Percentiles rank a stretch among this genome's conserved stretches.
Conservation (phyloP, 2,329 filamentous ascomycete genomes). For the Lachnellula occidentalis region DNA sequence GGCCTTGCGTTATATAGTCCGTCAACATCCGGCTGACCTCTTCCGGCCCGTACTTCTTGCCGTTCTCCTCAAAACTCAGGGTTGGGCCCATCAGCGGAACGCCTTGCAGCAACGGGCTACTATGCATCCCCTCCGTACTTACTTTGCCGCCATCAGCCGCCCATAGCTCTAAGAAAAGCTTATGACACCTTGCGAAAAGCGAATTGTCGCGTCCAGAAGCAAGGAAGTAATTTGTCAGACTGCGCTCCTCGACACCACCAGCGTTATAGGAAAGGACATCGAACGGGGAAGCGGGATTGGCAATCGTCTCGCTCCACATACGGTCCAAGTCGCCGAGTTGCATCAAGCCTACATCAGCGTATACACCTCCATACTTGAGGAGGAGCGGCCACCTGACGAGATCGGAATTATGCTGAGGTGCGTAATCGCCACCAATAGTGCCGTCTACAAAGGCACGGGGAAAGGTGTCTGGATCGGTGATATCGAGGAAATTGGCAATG, state of each 20-base stretch:
- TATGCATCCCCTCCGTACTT: slow-evolving; percentile 46
- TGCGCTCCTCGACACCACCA: slow-evolving; percentile 32
- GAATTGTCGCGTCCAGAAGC: slow-evolving; percentile 37
- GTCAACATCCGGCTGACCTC: slow-evolving; percentile 40
- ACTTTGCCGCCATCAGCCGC: slow-evolving; percentile 38
- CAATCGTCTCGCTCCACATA: slow-evolving; percentile 47
- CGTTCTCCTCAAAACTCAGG: slow-evolving; percentile 25
- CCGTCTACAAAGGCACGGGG: slow-evolving; percentile 46
- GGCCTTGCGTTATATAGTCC: slow-evolving; percentile 54
- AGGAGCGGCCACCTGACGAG: slow-evolving; percentile 52
- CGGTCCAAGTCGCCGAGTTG: slow-evolving; percentile 52
- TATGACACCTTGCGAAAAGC: slow-evolving; percentile 44
- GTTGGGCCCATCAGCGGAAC: slow-evolving; percentile 33
- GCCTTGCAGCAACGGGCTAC: slow-evolving; percentile 41
- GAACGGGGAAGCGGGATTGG: slow-evolving; percentile 39
- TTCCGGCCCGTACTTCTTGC: slow-evolving; percentile 32
- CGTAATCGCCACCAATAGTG: slow-evolving; percentile 44
- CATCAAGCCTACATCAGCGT: slow-evolving; percentile 51
- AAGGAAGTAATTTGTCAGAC: slow-evolving; percentile 47
- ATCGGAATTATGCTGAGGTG: slow-evolving; percentile 50
- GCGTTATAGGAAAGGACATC: slow-evolving; percentile 44
- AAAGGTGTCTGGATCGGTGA: slow-evolving; percentile 38
- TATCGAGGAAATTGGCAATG: slow-evolving; percentile 44
- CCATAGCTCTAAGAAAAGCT: slow-evolving; percentile 48
- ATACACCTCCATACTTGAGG: slow-evolving; percentile 52